These are phyloP conservation scores for Phytophthora syringae DNA, from an alignment of 352 stramenopile species.

Conservation along the genomic window DNA sequence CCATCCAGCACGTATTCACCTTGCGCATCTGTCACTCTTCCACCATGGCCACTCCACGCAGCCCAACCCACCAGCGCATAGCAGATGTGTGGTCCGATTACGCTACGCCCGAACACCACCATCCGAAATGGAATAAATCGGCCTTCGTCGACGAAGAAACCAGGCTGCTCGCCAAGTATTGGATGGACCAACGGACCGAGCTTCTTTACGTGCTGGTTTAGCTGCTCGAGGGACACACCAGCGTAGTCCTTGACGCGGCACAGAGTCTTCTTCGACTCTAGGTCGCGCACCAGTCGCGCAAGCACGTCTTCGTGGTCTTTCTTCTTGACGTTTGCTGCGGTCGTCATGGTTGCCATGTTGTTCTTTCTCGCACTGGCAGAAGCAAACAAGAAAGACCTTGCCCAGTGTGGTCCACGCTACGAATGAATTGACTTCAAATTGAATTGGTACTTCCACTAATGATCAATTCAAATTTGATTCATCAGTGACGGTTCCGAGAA, in stretches of 20 bases:
- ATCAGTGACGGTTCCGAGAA: too few species aligned
- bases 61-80: conserved; percentile 2
- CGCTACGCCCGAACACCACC: conserved; percentile 20
- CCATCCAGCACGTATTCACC: conserved; percentile 8
- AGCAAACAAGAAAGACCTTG: conserved; percentile 7
- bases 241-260: conserved; percentile 34
- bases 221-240: conserved; percentile 30
- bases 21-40: conserved; percentile 9
- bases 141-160: conserved; percentile 37
- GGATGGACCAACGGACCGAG: conserved; percentile 30
- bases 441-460: conserved; percentile 7
- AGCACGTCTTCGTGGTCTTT: conserved; percentile 30
- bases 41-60: conserved; percentile 6
- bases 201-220: conserved; percentile 30
- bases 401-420: conserved; percentile 8
- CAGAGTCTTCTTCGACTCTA: conserved; percentile 31
- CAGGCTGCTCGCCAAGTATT: conserved; percentile 26
- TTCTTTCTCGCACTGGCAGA: conserved; percentile 15
- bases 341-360: conserved; percentile 13
- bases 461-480: too few species aligned
- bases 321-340: conserved; percentile 16
- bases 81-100: conserved; percentile 16
- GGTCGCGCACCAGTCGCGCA: conserved; percentile 30
- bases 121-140: conserved; percentile 28
- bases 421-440: too few species aligned